Evolutionary conservation across 2,329 filamentous ascomycete genomes (phyloP).

Genomic region (Didymella arachidicola): DNA sequence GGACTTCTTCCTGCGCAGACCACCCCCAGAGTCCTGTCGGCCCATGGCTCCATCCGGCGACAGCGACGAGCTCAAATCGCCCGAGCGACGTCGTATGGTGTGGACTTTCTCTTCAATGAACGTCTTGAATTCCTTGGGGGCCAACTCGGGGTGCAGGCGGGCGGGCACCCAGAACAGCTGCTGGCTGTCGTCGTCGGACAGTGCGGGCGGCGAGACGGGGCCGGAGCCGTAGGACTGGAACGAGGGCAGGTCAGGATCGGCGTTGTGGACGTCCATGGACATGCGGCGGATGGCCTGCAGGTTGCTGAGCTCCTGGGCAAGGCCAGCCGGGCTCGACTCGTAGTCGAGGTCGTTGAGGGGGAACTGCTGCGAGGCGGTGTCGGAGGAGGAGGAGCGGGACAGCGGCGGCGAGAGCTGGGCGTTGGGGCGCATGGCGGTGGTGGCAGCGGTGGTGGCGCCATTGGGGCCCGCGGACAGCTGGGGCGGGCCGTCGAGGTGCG

Average conservation of each 20-base stretch:
- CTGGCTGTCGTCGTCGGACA: conserved; percentile 82
- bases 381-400: conserved; percentile 44
- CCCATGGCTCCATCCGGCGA: conserved; percentile 64
- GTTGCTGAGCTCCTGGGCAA: conserved; percentile 92
- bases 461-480: conserved; percentile 9
- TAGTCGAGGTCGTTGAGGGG: conserved; percentile 86
- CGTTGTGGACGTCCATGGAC: conserved; percentile 86
- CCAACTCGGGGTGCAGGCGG: conserved; percentile 90
- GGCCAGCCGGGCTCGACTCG: conserved; percentile 86
- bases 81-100: conserved; percentile 83
- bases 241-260: conserved; percentile 77
- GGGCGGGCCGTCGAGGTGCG: conserved; percentile 38
- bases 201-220: conserved; percentile 70
- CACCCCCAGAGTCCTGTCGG: conserved; percentile 63
- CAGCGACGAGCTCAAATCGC: conserved; percentile 67
- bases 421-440: conserved; percentile 17
- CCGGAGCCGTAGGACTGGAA: conserved; percentile 68
- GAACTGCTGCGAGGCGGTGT: conserved; percentile 65
- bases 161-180: conserved; percentile 96
- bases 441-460: neutral
- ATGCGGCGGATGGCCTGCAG: conserved; percentile 87
- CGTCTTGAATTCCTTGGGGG: conserved; percentile 94
- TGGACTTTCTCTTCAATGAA: conserved; percentile 95
- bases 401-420: conserved; percentile 50
- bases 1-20: conserved; percentile 86